These are phyloP conservation scores for Dryadomyces sulphureus DNA, from an alignment of 2,329 filamentous ascomycete genomes.

Conservation along the genomic window DNA sequence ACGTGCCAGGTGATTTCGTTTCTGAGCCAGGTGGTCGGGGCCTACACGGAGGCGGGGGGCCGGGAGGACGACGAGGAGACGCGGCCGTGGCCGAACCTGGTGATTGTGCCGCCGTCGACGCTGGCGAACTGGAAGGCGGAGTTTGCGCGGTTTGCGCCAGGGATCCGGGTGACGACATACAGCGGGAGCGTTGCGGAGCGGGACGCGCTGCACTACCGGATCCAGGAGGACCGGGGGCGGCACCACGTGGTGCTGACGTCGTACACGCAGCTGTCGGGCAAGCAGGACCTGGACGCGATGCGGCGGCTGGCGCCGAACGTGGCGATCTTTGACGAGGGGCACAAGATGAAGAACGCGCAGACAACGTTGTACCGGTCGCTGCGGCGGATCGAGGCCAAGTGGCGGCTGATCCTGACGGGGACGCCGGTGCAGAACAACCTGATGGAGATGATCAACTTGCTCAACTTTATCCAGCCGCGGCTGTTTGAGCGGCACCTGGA, in stretches of 20 bases:
- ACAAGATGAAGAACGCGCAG: constrained; percentile 77
- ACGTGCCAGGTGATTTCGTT: constrained; percentile 94
- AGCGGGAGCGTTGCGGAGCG: constrained; percentile 52
- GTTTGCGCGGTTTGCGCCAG: constrained; percentile 74
- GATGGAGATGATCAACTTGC: constrained; percentile 74
- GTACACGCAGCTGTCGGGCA: constrained; percentile 41
- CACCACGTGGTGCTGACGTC: constrained; percentile 48
- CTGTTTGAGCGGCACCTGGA: constrained; percentile 68
- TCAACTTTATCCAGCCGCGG: constrained; percentile 84
- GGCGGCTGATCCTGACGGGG: constrained; percentile 75
- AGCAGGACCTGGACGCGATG: constrained; percentile 35
- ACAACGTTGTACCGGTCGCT: constrained; percentile 72
- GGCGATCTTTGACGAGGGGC: constrained; percentile 83
- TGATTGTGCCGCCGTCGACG: constrained; percentile 86
- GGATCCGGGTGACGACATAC: constrained; percentile 58
- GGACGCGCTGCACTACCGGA: constrained; percentile 48
- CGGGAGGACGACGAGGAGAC: constrained; percentile 15
- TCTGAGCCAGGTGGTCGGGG: constrained; percentile 66
- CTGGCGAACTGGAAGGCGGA: constrained; percentile 93
- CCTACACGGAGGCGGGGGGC: constrained; percentile 20
- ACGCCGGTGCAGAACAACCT: constrained; percentile 93
- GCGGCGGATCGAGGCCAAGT: constrained; percentile 61
- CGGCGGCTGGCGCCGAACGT: constrained; percentile 32
- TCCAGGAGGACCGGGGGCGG: constrained; percentile 49
- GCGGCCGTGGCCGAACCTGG: constrained; percentile 55